Evolutionary conservation across 2,329 filamentous ascomycete genomes (phyloP).

Genomic region (Plenodomus tracheiphilus): DNA sequence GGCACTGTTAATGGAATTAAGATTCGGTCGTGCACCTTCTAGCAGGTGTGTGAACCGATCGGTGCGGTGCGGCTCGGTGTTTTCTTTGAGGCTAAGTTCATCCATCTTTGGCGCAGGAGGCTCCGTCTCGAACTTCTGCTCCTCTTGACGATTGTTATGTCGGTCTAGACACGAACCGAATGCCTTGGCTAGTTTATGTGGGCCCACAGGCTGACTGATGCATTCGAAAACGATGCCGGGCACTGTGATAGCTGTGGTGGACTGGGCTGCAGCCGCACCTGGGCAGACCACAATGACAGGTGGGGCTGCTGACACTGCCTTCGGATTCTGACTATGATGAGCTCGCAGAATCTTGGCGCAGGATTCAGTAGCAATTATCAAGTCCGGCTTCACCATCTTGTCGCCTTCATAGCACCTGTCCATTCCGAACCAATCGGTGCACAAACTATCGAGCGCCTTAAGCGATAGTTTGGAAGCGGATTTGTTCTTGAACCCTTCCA

Average conservation of each 20-base stretch:
- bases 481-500: slow-evolving; percentile 37
- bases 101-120: slow-evolving; percentile 18
- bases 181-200: slow-evolving; percentile 45
- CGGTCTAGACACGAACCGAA: slow-evolving; percentile 40
- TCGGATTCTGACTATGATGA: slow-evolving; percentile 25
- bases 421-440: slow-evolving; percentile 44
- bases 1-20: slow-evolving; percentile 35
- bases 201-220: slow-evolving; percentile 42
- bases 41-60: slow-evolving; percentile 6
- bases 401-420: slow-evolving; percentile 19
- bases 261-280: slow-evolving; percentile 40
- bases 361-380: slow-evolving; percentile 39
- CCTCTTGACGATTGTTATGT: slow-evolving; percentile 24
- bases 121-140: slow-evolving; percentile 14
- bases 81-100: slow-evolving; percentile 34
- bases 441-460: slow-evolving; percentile 38
- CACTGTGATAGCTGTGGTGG: slow-evolving; percentile 39
- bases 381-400: slow-evolving; percentile 21
- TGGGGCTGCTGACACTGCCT: slow-evolving; percentile 23
- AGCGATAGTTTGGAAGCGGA: slow-evolving; percentile 32
- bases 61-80: slow-evolving; percentile 17
- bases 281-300: slow-evolving; percentile 39
- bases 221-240: slow-evolving; percentile 41
- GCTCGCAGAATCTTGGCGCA: slow-evolving; percentile 35
- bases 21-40: slow-evolving; percentile 25